phyloP scores from a whole-genome alignment of 805 yeast species.

The Candida incommunis region DNA sequence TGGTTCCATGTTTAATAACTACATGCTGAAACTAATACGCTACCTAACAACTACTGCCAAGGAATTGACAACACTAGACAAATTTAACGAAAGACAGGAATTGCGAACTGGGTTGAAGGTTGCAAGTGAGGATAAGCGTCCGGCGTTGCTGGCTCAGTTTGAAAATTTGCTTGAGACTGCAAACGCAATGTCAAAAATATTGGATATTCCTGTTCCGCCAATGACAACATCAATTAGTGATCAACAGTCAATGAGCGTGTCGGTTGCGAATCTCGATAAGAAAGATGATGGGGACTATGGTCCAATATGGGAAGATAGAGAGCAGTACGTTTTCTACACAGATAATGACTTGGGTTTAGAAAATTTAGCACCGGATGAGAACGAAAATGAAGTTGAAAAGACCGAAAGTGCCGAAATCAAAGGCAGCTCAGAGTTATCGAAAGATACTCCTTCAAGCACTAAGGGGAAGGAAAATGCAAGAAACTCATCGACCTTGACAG shows the following conservation, averaged over 20 bases:
- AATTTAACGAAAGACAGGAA: background rate
- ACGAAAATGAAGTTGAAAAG: conserved; percentile 5
- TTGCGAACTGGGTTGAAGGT: background rate
- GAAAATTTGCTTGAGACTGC: background rate
- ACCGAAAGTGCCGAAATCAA: conserved; percentile 4
- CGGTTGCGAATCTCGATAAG: background rate
- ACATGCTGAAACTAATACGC: background rate
- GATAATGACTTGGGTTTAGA: conserved; percentile 57
- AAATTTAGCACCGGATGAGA: conserved; percentile 3
- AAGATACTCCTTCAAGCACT: background rate
- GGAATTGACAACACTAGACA: background rate
- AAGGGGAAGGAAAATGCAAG: conserved; percentile 4
- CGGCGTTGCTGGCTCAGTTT: background rate
- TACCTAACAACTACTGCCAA: background rate
- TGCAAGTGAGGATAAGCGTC: background rate
- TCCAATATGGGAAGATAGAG: conserved; percentile 49
- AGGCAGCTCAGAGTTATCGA: background rate
- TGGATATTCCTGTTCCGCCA: conserved; percentile 1
- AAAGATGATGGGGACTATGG: conserved; percentile 5
- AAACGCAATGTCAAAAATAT: background rate
- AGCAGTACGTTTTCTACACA: conserved; percentile 51
- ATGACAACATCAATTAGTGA: background rate
- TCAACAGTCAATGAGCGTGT: conserved; percentile 1
- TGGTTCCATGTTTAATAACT: background rate
- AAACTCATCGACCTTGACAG: background rate